phyloP scores from a whole-genome alignment of 176 grass and related monocot species.

The Oryza brachyantha region DNA sequence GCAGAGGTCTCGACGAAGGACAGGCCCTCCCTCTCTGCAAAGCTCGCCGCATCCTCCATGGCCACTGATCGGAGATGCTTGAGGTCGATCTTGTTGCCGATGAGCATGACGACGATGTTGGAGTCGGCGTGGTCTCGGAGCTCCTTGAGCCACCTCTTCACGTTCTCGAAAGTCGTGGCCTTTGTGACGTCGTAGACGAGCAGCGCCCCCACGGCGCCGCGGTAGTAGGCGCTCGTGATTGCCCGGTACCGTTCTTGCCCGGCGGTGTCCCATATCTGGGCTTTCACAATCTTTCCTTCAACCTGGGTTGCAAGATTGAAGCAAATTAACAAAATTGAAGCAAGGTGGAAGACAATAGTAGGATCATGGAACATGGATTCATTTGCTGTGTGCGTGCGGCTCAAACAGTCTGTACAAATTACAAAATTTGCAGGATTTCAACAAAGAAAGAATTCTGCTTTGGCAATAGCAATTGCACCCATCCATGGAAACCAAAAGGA shows the following conservation, averaged over 20 bases:
- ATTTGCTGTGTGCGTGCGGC: not conserved
- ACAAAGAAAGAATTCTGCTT: not conserved
- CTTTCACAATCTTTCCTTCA: slow-evolving; percentile 63
- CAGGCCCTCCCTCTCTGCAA: slow-evolving; percentile 58
- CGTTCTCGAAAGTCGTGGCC: slow-evolving; percentile 52
- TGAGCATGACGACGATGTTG: slow-evolving; percentile 59
- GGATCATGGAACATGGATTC: not conserved
- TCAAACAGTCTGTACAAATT: not conserved
- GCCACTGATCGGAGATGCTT: slow-evolving; percentile 53
- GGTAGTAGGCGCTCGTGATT: slow-evolving; percentile 84
- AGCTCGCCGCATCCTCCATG: slow-evolving; percentile 34
- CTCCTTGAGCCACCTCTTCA: slow-evolving; percentile 71
- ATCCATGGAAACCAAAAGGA: not conserved
- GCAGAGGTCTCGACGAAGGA: slow-evolving; percentile 85
- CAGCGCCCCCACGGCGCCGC: slow-evolving; percentile 63
- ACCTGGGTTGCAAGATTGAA: slow-evolving; percentile 33
- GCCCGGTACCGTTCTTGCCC: slow-evolving; percentile 74
- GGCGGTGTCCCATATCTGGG: slow-evolving; percentile 81
- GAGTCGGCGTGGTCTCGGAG: slow-evolving; percentile 69
- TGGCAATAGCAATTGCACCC: not conserved
- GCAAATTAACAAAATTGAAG: not conserved
- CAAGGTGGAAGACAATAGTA: no score
- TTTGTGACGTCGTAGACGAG: slow-evolving; percentile 87
- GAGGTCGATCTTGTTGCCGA: slow-evolving; percentile 84
- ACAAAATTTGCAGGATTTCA: not conserved